These are phyloP conservation scores for Magnusiomyces suaveolens DNA, from an alignment of 1,139 yeast genomes.

Conservation along the genomic window DNA sequence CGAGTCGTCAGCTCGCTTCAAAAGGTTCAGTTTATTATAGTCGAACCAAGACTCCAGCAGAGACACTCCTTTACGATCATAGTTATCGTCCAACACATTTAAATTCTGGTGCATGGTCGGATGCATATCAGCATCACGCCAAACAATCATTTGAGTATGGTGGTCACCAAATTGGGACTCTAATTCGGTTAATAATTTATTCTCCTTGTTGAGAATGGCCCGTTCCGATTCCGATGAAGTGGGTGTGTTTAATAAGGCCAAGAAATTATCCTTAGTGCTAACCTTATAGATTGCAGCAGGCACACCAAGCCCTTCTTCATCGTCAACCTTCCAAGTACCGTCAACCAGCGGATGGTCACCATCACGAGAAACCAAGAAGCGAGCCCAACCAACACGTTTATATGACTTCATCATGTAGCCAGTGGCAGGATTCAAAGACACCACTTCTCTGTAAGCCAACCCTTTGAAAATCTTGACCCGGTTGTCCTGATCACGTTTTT, in stretches of 20 bases:
- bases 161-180: slow-evolving; percentile 9
- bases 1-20: background rate
- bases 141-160: slow-evolving; percentile 22
- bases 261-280: slow-evolving; percentile 17
- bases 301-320: slow-evolving; percentile 28
- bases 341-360: slow-evolving; percentile 17
- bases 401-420: slow-evolving; percentile 19
- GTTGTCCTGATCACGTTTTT: background rate
- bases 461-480: slow-evolving; percentile 21
- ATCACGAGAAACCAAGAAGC: slow-evolving; percentile 22
- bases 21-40: background rate
- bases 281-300: slow-evolving; percentile 28
- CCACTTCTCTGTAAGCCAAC: slow-evolving; percentile 25
- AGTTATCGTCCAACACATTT: slow-evolving; percentile 11
- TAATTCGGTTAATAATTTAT: slow-evolving; percentile 12
- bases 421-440: slow-evolving; percentile 17
- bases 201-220: slow-evolving; percentile 18
- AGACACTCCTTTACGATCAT: slow-evolving; percentile 19
- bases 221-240: slow-evolving; percentile 1
- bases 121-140: slow-evolving; percentile 31
- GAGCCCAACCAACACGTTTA: slow-evolving; percentile 31
- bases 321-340: slow-evolving; percentile 32
- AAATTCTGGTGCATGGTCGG: slow-evolving; percentile 12
- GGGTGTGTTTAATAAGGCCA: background rate
- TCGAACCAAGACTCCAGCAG: slow-evolving; percentile 7